Evolutionary conservation across 257 asterid species (phyloP).

Genomic region (Jacaranda copaia): DNA sequence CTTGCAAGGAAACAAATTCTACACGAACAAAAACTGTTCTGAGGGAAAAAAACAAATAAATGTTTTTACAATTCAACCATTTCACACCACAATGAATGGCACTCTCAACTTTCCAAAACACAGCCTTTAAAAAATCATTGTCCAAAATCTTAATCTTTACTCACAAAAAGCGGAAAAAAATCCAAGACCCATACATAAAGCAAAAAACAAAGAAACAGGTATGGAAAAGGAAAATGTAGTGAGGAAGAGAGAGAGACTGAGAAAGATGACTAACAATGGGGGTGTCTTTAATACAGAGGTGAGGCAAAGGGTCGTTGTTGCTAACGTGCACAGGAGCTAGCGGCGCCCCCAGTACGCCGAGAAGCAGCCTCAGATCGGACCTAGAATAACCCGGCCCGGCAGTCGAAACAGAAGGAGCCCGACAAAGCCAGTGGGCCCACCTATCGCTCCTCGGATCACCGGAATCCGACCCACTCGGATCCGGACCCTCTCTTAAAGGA

Average conservation of each 20-base stretch:
- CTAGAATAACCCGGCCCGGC: constrained; percentile 58
- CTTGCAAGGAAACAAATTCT: not conserved
- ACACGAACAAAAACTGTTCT: not conserved
- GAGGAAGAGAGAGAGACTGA: not conserved
- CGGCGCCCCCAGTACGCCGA: constrained; percentile 85
- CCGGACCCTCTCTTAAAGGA: constrained; percentile 76
- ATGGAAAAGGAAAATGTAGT: not conserved
- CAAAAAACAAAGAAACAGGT: not conserved
- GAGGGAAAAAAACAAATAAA: not conserved
- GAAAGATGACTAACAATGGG: constrained; percentile 56
- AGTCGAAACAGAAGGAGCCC: constrained; percentile 53
- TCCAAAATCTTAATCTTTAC: not conserved
- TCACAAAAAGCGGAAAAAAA: constrained; percentile 5
- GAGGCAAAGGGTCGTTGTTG: constrained; percentile 64
- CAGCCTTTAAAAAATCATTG: not conserved
- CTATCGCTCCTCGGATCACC: constrained; percentile 54
- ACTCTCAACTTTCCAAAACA: constrained; percentile 8
- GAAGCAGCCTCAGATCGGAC: constrained; percentile 84
- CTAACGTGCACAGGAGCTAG: constrained; percentile 85
- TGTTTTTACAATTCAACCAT: constrained; percentile 14
- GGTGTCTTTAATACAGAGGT: constrained; percentile 60
- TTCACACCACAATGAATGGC: constrained; percentile 1
- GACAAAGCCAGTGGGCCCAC: constrained; percentile 70
- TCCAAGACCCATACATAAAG: not conserved
- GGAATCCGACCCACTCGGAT: constrained; percentile 59